phyloP scores from a whole-genome alignment of 2,329 filamentous ascomycete species.

The Hypoxylon sp. region DNA sequence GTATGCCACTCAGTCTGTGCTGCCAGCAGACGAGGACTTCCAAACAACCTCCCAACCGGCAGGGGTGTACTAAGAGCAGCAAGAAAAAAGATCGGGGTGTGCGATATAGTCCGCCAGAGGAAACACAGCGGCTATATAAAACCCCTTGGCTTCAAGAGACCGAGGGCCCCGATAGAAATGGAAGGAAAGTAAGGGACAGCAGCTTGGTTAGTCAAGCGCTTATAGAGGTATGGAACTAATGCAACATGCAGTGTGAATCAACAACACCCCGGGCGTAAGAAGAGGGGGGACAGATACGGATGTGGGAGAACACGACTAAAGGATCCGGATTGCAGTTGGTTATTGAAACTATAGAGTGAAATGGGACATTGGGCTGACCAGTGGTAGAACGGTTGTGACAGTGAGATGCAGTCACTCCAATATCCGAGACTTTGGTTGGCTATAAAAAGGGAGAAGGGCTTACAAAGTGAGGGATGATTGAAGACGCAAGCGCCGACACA shows the following conservation, averaged over 20 bases:
- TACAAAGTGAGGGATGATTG: slow-evolving; percentile 48
- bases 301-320: slow-evolving; percentile 34
- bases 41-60: slow-evolving; percentile 48
- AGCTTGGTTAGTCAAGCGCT: slow-evolving; percentile 44
- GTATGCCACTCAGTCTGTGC: slow-evolving; percentile 42
- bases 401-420: slow-evolving; percentile 47
- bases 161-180: slow-evolving; percentile 28
- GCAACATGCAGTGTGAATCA: slow-evolving; percentile 49
- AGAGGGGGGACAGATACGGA: slow-evolving; percentile 45
- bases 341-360: slow-evolving; percentile 43
- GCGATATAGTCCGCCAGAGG: slow-evolving; percentile 39
- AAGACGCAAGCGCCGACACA: slow-evolving; percentile 59
- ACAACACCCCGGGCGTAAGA: slow-evolving; percentile 50
- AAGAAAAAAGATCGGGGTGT: slow-evolving; percentile 31
- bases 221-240: slow-evolving; percentile 50
- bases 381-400: slow-evolving; percentile 36
- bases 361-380: slow-evolving; percentile 33
- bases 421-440: slow-evolving; percentile 55
- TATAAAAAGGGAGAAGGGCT: slow-evolving; percentile 56
- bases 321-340: slow-evolving; percentile 35
- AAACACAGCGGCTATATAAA: slow-evolving; percentile 51
- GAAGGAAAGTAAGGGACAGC: slow-evolving; percentile 44
- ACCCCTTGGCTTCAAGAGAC: slow-evolving; percentile 37
- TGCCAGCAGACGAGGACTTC: slow-evolving; percentile 47
- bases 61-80: slow-evolving; percentile 43